Evolutionary conservation across 2,329 filamentous ascomycete species (phyloP).

Genomic region (Aspergillus eucalypticola): DNA sequence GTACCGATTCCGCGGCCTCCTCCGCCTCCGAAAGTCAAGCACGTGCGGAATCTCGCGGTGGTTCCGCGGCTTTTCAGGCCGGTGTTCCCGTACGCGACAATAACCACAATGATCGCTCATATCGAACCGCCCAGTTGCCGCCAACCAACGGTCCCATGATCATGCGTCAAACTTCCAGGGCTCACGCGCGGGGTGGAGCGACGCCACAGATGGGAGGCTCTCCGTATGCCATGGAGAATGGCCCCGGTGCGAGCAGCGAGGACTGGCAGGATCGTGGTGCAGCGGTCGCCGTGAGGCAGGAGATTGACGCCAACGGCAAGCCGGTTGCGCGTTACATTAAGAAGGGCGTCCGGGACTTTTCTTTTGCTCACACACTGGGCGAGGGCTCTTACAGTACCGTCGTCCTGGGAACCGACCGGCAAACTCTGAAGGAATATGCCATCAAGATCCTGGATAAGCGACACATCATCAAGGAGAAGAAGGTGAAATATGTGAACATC

Average conservation of each 20-base stretch:
- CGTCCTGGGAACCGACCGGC: constrained; percentile 85
- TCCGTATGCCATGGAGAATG: constrained; percentile 59
- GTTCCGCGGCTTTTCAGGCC: constrained; percentile 59
- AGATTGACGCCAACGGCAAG: constrained; percentile 82
- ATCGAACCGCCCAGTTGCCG: constrained; percentile 62
- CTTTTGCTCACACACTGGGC: constrained; percentile 84
- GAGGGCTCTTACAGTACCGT: constrained; percentile 99
- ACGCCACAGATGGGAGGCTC: constrained; percentile 40
- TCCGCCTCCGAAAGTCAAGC: constrained; percentile 58
- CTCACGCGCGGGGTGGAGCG: constrained; percentile 56
- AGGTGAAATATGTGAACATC: constrained; percentile 99
- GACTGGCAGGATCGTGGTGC: constrained; percentile 96
- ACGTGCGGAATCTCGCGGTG: constrained; percentile 65
- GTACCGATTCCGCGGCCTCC: constrained; percentile 60
- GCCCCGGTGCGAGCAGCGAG: constrained; percentile 68
- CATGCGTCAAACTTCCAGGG: constrained; percentile 73
- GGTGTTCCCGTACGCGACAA: constrained; percentile 66
- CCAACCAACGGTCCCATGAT: constrained; percentile 65
- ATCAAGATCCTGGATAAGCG: constrained; percentile 98
- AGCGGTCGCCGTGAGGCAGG: constrained; percentile 77
- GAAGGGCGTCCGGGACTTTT: constrained; percentile 96
- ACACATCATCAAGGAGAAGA: constrained; percentile 99
- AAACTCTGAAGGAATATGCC: constrained; percentile 93
- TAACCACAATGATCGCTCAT: constrained; percentile 68
- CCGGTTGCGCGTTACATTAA: constrained; percentile 82